A percentile compares a stretch with the other conserved stretches of the same genome.
Conservation (phyloP, 805 yeast species). For the Kazachstania viticola region DNA sequence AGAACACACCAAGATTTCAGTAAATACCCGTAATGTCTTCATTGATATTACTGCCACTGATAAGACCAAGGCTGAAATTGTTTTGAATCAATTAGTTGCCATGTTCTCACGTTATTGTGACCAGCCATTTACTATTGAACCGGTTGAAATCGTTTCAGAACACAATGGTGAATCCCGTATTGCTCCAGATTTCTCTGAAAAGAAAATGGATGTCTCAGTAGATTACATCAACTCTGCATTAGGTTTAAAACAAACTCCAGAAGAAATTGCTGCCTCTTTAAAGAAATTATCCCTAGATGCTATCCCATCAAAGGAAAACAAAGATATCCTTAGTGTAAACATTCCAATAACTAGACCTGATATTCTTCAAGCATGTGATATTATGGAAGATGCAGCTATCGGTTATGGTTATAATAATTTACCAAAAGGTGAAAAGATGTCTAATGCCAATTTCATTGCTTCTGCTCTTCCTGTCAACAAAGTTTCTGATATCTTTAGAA, state of each 20-base stretch:
- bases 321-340: conserved; percentile 42
- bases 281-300: conserved; percentile 75
- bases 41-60: conserved; percentile 94
- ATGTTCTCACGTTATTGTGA: conserved; percentile 88
- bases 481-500: conserved; percentile 79
- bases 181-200: conserved; percentile 61
- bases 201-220: conserved; percentile 62
- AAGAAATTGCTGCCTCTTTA: conserved; percentile 57
- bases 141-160: conserved; percentile 71
- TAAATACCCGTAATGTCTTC: conserved; percentile 78
- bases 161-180: conserved; percentile 69
- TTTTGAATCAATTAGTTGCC: conserved; percentile 82
- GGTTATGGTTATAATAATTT: conserved; percentile 91
- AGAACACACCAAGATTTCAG: conserved; percentile 75
- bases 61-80: conserved; percentile 86
- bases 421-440: conserved; percentile 64
- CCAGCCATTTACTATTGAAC: conserved; percentile 78
- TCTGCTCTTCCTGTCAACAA: conserved; percentile 85
- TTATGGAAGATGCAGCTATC: conserved; percentile 97
- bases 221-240: conserved; percentile 84
- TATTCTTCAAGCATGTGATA: conserved; percentile 91
- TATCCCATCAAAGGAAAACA: conserved; percentile 31
- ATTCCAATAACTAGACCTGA: conserved; percentile 95
- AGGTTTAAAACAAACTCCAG: conserved; percentile 64
- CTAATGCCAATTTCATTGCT: conserved; percentile 67